Percentiles rank a stretch among this genome's conserved stretches.
Conservation (phyloP, 352 stramenopile genomes). For the Phytopythium mirpurense region DNA sequence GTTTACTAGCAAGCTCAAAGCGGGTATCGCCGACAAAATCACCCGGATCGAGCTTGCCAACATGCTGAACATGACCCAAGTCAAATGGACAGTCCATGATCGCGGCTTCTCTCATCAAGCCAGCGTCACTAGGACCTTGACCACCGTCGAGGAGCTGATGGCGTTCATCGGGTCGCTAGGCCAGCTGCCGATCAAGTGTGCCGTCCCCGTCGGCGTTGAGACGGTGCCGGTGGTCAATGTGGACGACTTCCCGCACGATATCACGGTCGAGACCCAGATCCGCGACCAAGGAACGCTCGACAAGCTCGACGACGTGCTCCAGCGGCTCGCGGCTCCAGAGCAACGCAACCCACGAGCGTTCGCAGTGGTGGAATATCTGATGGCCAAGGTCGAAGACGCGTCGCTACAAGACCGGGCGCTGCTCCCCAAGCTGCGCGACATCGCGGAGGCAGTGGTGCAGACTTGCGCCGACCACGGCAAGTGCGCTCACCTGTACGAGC, state of each 20-base stretch:
- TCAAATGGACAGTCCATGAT: not conserved
- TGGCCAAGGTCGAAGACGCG: not conserved
- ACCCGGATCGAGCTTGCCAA: not conserved
- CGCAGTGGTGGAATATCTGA: not conserved
- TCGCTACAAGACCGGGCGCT: not conserved
- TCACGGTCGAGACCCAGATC: not conserved
- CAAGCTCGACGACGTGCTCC: not conserved
- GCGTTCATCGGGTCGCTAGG: not conserved
- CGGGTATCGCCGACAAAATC: too few species aligned
- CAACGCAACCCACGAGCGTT: too few species aligned
- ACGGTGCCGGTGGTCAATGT: not conserved
- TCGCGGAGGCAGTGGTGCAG: not conserved
- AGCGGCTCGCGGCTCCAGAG: not conserved
- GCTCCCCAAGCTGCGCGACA: not conserved
- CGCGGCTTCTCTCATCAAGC: not conserved
- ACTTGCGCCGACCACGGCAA: not conserved
- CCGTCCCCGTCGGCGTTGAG: not conserved
- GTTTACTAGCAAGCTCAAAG: not conserved
- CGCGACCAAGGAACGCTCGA: not conserved
- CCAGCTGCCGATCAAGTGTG: not conserved
- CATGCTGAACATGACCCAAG: not conserved
- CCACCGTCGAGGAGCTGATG: not conserved
- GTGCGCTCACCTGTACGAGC: not conserved
- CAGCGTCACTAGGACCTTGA: not conserved
- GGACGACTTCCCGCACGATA: not conserved